phyloP scores from a whole-genome alignment of 495 filamentous ascomycete species.

The Penicillium cinerascens region DNA sequence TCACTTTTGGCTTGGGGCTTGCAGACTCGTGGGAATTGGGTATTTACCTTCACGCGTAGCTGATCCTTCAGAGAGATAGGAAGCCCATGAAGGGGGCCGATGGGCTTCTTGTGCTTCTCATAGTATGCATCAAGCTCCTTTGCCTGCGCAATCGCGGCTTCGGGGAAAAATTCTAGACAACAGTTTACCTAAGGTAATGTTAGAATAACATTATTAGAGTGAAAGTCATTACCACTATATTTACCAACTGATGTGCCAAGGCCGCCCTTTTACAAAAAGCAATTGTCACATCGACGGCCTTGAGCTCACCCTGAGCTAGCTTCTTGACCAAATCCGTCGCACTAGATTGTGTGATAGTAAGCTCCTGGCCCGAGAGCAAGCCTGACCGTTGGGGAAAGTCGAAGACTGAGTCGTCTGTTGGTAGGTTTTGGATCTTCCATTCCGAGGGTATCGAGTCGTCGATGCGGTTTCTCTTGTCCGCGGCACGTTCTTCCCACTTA shows the following conservation, averaged over 20 bases:
- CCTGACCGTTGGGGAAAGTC: slow-evolving; percentile 4
- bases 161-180: slow-evolving; percentile 53
- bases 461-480: slow-evolving; percentile 10
- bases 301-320: slow-evolving; percentile 7
- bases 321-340: slow-evolving; percentile 5
- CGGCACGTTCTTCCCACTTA: slow-evolving; percentile 7
- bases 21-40: not conserved
- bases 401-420: not conserved
- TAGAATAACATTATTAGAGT: not conserved
- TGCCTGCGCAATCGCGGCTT: slow-evolving; percentile 51
- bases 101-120: slow-evolving; percentile 32
- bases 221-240: not conserved
- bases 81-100: slow-evolving; percentile 58
- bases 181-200: slow-evolving; percentile 35
- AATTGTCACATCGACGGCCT: slow-evolving; percentile 34
- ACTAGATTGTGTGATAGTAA: slow-evolving; percentile 6
- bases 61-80: slow-evolving; percentile 63
- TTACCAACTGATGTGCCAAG: slow-evolving; percentile 14
- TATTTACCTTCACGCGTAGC: slow-evolving; percentile 47
- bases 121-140: slow-evolving; percentile 54
- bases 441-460: slow-evolving; percentile 6
- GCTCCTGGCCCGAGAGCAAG: slow-evolving; percentile 5
- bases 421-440: slow-evolving; percentile 10
- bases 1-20: not conserved
- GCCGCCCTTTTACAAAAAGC: slow-evolving; percentile 14